Evolutionary conservation across 2,329 filamentous ascomycete genomes (phyloP).

Genomic region (Sclerotinia minor): DNA sequence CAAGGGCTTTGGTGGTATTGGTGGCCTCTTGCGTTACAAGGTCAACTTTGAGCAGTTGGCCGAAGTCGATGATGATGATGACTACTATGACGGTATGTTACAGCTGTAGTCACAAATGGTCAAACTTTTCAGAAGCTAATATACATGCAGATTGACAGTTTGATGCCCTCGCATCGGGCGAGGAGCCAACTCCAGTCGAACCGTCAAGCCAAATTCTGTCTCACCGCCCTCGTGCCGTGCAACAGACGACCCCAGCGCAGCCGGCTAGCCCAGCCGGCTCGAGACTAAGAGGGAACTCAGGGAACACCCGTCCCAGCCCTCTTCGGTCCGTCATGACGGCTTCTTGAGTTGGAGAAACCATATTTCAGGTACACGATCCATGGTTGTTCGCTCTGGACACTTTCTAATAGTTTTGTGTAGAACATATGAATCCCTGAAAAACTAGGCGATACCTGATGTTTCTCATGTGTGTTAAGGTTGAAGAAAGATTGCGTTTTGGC

Average conservation of each 20-base stretch:
- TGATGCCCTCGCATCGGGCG: slow-evolving; percentile 82
- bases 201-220: slow-evolving; percentile 46
- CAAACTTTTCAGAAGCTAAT: slow-evolving; percentile 29
- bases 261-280: slow-evolving; percentile 41
- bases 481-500: slow-evolving; percentile 25
- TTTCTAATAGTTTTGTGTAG: slow-evolving; percentile 13
- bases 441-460: slow-evolving; percentile 25
- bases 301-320: slow-evolving; percentile 58
- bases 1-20: slow-evolving; percentile 98
- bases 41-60: slow-evolving; percentile 99
- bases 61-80: slow-evolving; percentile 86
- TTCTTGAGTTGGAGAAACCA: slow-evolving; percentile 41
- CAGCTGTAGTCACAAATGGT: neutral
- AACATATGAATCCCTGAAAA: slow-evolving; percentile 23
- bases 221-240: slow-evolving; percentile 46
- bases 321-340: slow-evolving; percentile 66
- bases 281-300: slow-evolving; percentile 47
- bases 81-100: slow-evolving; percentile 74
- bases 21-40: slow-evolving; percentile 96
- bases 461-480: slow-evolving; percentile 24
- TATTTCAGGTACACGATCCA: slow-evolving; percentile 22
- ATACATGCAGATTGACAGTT: slow-evolving; percentile 73
- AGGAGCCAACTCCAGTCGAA: slow-evolving; percentile 74
- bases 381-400: neutral
- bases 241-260: slow-evolving; percentile 48